Base-by-base conservation (phyloP, 2,329 filamentous ascomycete species). In the Penicillium fuscoglaucum region DNA sequence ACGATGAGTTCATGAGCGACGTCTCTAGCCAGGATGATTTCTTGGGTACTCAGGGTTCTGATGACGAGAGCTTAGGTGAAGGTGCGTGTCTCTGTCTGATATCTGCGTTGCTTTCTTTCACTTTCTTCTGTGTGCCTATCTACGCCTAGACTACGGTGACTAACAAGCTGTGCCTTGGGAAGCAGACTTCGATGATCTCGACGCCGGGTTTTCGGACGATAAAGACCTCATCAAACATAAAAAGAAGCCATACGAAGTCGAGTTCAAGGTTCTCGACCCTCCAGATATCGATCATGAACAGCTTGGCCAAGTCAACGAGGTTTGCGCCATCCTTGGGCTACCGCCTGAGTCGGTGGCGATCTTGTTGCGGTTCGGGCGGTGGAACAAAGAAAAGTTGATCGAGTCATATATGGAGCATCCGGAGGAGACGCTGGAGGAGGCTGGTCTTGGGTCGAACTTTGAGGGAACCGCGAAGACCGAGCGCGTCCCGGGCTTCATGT, bases 371-470 rank as follows among this genome's bases (percentile, higher is more conserved):
- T 86, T 95, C 76, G 91, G 90, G 67, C 85, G 92, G 70, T 99
- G 95, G 95, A 98, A 98, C 76, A 95, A 96, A 74, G 95, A 99
- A 73, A 87, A 90, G 40, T 76, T 99, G 66, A 93, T 98, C 57
- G 95, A 99, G 70, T 88, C 91, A 63, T 98, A 98, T 76, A 97
- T 99, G 93, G 93, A 99, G 64, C 85, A 85, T 51, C 87, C 90
- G 4, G 86, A 90, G 59, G 85, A 89, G 70, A 86, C 95, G 2
- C 79, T 98, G 35, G 92, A 96, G 68, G 87, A 87, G 60, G 93
- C 93, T 15, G 95, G 95, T 0, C 78, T 99, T 31, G 89, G 88
- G 37, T 84, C 87, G 55, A 85, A 81, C 60, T 81, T 84, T n/a
- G 78, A 79, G 1, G 79, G 79, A 12, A 81, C 83, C 12, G 89